Percentiles rank a stretch among this genome's conserved stretches.
These are phyloP conservation scores for Clavispora santaluciae DNA, from an alignment of 805 yeast genomes.

Conservation along the genomic window DNA sequence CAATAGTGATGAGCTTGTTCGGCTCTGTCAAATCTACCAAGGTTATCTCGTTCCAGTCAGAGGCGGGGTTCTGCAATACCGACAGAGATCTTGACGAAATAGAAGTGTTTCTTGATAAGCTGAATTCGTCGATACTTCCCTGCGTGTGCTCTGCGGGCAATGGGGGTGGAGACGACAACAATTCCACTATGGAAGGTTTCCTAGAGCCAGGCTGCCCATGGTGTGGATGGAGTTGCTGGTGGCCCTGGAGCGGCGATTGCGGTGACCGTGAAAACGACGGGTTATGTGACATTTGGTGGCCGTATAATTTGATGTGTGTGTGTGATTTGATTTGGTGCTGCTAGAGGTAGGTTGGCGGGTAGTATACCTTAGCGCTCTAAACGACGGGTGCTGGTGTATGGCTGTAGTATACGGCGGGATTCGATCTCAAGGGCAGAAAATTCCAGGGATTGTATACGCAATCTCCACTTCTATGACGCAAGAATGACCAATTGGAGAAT, in stretches of 20 bases:
- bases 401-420: not conserved
- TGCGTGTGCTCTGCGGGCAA: conserved; percentile 32
- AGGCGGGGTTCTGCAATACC: conserved; percentile 8
- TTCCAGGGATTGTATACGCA: not conserved
- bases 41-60: conserved; percentile 71
- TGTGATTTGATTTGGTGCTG: not conserved
- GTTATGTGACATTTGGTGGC: conserved; percentile 14
- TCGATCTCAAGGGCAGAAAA: no score
- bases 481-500: not conserved
- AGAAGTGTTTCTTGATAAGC: conserved; percentile 34
- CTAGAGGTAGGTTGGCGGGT: not conserved
- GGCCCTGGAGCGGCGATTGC: conserved; percentile 14
- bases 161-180: conserved; percentile 74
- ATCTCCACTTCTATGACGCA: not conserved
- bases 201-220: conserved; percentile 19
- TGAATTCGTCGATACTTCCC: conserved; percentile 31
- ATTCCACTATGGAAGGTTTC: conserved; percentile 67
- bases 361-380: not conserved
- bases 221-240: conserved; percentile 14
- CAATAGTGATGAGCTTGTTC: conserved; percentile 69
- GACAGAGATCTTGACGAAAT: conserved; percentile 14
- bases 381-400: not conserved
- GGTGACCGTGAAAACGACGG: conserved; percentile 18
- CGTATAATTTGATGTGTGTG: not conserved
- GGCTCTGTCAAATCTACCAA: conserved; percentile 72